Base-by-base conservation (phyloP, 768 basidiomycete species). In the Amanita fuliginea region DNA sequence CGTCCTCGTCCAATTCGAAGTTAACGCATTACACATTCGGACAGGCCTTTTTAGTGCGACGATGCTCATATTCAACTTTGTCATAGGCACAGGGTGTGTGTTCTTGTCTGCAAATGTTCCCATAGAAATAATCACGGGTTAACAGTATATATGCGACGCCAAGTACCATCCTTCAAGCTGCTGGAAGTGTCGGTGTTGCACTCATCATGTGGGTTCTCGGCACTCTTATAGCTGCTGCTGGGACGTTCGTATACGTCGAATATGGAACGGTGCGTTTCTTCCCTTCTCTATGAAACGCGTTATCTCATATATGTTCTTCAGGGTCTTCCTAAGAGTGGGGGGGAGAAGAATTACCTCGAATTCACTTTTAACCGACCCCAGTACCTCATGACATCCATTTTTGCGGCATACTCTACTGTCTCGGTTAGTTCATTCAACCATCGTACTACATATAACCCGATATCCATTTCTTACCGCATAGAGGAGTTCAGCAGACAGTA, bases 311-410 rank as follows among this genome's bases (percentile, higher is more conserved):
- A 2, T 26, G 8, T 8, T 33, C 9, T 40, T 21, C 14, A 85
- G 80, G 82, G 77, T 16, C 67, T 87, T 2, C 85, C 85, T 1
- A 68, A 77, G 2, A 86, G 72, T 48, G 85, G 85, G 1, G 85
- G 81, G 2, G 84, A 86, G 67, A 86, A 86, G 65, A 83, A 80
- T 46, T 87, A 86, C 56, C 63, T 87, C 33, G 82, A 85, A 53
- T 84, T 72, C 58, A 74, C 85, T n/a, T 86, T 76, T 61, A 67
- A 74, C 41, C 68, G 69, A 3, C 85, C 84, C 5, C 72, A 68
- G 43, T 83, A 80, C 56, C 61, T 87, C 57, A 69, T 66, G 11
- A 80, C 81, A 3, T 85, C 80, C 55, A 57, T 70, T 6, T 86
- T 74, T 53, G 71, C 77, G 2, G 62, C 72, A 14, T 85, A 83